Conservation (phyloP, 805 yeast genomes). For the Wickerhamomyces alni region DNA sequence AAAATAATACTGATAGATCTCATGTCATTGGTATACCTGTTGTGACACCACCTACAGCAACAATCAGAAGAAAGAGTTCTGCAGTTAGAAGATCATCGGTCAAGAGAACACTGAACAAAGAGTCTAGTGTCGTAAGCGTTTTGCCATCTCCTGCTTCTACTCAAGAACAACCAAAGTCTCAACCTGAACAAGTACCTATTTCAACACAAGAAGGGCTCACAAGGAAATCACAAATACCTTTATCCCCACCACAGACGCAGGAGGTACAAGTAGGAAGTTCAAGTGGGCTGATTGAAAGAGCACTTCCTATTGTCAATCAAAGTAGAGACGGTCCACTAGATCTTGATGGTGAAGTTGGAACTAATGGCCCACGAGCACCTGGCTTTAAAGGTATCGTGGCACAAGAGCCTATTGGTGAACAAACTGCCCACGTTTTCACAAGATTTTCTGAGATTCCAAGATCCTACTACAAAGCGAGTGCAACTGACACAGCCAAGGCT, state of each 20-base stretch:
- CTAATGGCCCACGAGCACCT: too few species aligned
- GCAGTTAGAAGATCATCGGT: not conserved
- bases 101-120: not conserved
- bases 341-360: too few species aligned
- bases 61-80: conserved; percentile 1
- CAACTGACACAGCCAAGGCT: conserved; percentile 28
- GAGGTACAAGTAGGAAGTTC: too few species aligned
- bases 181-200: too few species aligned
- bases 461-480: conserved; percentile 34
- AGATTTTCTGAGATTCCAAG: conserved; percentile 25
- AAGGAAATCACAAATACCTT: too few species aligned
- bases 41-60: not conserved
- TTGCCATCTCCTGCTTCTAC: conserved; percentile 3
- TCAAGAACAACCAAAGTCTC: not conserved
- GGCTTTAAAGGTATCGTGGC: too few species aligned
- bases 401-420: too few species aligned
- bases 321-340: too few species aligned
- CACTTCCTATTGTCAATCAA: too few species aligned
- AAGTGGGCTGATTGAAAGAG: too few species aligned
- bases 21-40: conserved; percentile 26
- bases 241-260: too few species aligned
- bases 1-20: conserved; percentile 14
- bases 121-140: not conserved
- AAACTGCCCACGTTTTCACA: not conserved
- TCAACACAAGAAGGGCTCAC: too few species aligned